phyloP scores from a whole-genome alignment of 305 asterid species.

The Fraxinus velutina region DNA sequence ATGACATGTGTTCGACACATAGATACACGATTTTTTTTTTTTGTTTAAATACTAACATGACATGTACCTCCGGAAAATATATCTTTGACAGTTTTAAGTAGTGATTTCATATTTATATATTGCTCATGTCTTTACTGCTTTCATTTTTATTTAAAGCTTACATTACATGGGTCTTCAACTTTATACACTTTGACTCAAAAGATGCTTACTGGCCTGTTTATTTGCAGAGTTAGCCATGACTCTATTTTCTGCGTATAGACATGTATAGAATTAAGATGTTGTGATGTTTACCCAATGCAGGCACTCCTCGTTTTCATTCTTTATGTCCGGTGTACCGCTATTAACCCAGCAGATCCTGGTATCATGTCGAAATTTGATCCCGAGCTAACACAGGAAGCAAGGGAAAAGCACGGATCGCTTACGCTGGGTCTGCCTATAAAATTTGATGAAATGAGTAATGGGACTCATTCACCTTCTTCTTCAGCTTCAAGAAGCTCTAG shows the following conservation, averaged over 20 bases:
- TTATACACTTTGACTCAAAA: background rate
- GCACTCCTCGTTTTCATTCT: constrained; percentile 83
- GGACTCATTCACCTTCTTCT: constrained; percentile 62
- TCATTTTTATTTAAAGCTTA: background rate
- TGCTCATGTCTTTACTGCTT: constrained; percentile 8
- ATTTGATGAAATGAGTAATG: constrained; percentile 65
- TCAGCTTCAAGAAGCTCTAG: constrained; percentile 71
- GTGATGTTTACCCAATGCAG: constrained; percentile 43
- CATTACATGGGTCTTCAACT: background rate
- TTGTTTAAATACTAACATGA: background rate
- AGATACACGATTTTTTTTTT: background rate
- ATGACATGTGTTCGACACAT: background rate
- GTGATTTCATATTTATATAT: constrained; percentile 10
- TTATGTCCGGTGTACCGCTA: constrained; percentile 89
- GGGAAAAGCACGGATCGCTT: constrained; percentile 44
- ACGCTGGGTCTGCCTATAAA: constrained; percentile 42
- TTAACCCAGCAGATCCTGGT: constrained; percentile 99
- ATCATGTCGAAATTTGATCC: constrained; percentile 75
- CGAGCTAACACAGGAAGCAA: constrained; percentile 38
- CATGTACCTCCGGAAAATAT: background rate
- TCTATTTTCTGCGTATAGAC: constrained; percentile 5
- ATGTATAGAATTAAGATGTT: background rate
- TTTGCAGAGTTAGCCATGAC: background rate
- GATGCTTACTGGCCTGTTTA: background rate
- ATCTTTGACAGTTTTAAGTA: constrained; percentile 4